A percentile compares a stretch with the other conserved stretches of the same genome.
phyloP scores from a whole-genome alignment of 345 rosid genomes.

The Pseudoturritis turrita region DNA sequence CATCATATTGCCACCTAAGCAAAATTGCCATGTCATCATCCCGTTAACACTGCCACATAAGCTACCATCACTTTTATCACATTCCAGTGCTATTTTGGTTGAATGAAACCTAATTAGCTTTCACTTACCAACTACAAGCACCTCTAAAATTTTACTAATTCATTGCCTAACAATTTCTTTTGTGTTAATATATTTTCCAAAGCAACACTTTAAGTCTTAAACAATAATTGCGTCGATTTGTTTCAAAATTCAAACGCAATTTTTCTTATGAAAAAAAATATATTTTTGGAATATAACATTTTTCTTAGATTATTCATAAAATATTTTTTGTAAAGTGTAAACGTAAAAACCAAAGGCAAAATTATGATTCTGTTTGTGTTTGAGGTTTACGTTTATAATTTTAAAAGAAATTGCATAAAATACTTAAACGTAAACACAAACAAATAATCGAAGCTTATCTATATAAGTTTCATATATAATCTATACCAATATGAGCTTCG shows the following conservation, averaged over 20 bases:
- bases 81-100: constrained; percentile 1
- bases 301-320: neutral
- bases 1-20: neutral
- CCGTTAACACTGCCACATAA: neutral
- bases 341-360: neutral
- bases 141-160: constrained; percentile 2
- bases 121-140: constrained; percentile 26
- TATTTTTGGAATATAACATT: neutral
- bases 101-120: constrained; percentile 7
- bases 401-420: neutral
- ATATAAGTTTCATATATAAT: neutral
- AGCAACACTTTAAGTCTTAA: neutral
- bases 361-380: neutral
- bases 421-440: neutral
- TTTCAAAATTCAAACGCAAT: neutral
- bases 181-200: neutral
- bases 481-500: neutral
- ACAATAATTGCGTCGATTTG: neutral
- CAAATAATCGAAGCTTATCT: neutral
- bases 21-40: neutral
- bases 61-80: neutral
- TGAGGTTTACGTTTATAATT: neutral
- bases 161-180: constrained; percentile 11
- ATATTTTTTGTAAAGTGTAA: neutral
- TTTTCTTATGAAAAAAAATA: too few relatives aligned